Evolutionary conservation across 2,329 filamentous ascomycete genomes (phyloP), one percentile per base, ranked within the genome.

Genomic region (Stagonosporopsis rhizophila): DNA sequence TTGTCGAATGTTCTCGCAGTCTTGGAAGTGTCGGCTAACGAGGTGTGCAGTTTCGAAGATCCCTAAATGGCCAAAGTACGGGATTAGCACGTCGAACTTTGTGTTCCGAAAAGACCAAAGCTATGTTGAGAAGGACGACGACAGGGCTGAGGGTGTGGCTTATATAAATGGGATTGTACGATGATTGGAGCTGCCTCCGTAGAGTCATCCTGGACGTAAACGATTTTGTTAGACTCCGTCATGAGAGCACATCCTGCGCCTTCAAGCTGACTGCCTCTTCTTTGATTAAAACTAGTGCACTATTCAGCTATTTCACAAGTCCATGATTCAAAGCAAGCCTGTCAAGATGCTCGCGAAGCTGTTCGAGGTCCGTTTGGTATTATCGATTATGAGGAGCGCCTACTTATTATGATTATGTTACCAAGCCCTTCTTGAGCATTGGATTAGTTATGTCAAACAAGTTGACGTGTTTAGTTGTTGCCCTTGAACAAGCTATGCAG

Each of bases 51-150:
- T 70, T 9, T 11, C 58, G 11, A 41, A 56, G 5, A 28, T 61
- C 4, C 35, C 58, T 0, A 2, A 22, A 1, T 72, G 69, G 68
- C 67, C 66, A 6, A 59, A 60, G 4, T 72, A 72, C 23, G 30
- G 58, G 0, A 57, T 55, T 3, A 60, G 50, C 8, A 47, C 59
- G 1, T 62, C 65, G 1, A 72, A 72, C 27, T 71, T 72, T 42
- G 69, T 72, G 0, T 72, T 72, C 34, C 58, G 68, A 6, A 42
- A 59, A 5, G 69, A 72, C n/a, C 38, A 53, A 22, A 69, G 68
- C 12, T 72, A 72, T 37, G 37, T 72, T 9, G 69, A 72, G 37
- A 41, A 25, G 6, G 69, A 72, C n/a, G 20, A 44, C 4, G 62
- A 69, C 41, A 49, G 69, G n/a, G 34, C 28, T 14, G 55, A 67